These are phyloP conservation scores for Xylaria telfairii DNA, from an alignment of 495 filamentous ascomycete genomes.

Conservation along the genomic window DNA sequence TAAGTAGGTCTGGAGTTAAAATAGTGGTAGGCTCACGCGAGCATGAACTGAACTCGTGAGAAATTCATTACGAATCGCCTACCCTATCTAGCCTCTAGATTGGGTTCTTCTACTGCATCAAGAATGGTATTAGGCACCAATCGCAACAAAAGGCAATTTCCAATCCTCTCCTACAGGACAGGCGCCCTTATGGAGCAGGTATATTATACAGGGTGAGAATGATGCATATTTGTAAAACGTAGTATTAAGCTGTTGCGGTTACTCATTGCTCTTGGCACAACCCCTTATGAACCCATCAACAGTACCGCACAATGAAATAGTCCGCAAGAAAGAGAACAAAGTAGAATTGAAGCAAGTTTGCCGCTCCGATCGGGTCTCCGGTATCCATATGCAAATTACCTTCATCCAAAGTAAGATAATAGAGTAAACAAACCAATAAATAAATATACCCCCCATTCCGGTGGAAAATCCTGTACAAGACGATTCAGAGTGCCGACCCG, in stretches of 20 bases:
- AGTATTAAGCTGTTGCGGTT: conserved; percentile 13
- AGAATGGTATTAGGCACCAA: no score
- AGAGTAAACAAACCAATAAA: not conserved
- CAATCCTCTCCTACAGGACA: no score
- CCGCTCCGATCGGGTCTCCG: conserved; percentile 1
- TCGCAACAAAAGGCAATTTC: no score
- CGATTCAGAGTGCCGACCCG: not conserved
- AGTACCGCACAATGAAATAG: conserved; percentile 4
- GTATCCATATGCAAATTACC: conserved; percentile 25
- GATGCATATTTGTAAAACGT: not conserved
- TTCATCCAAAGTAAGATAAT: conserved; percentile 10
- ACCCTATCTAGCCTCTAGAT: no score
- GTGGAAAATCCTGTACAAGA: not conserved
- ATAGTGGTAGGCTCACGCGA: no score
- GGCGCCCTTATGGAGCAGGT: no score
- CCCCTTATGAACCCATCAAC: not conserved
- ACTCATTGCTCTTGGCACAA: conserved; percentile 12
- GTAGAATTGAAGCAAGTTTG: not conserved
- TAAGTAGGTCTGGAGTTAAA: no score
- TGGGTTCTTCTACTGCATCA: no score
- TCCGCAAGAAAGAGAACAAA: not conserved
- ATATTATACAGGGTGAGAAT: no score
- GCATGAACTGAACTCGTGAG: no score
- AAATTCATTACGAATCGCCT: no score
- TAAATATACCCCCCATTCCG: not conserved